Percentiles rank a stretch among this genome's conserved stretches.
Evolutionary conservation across 2,329 filamentous ascomycete species (phyloP).

Genomic region (Canariomyces notabilis): DNA sequence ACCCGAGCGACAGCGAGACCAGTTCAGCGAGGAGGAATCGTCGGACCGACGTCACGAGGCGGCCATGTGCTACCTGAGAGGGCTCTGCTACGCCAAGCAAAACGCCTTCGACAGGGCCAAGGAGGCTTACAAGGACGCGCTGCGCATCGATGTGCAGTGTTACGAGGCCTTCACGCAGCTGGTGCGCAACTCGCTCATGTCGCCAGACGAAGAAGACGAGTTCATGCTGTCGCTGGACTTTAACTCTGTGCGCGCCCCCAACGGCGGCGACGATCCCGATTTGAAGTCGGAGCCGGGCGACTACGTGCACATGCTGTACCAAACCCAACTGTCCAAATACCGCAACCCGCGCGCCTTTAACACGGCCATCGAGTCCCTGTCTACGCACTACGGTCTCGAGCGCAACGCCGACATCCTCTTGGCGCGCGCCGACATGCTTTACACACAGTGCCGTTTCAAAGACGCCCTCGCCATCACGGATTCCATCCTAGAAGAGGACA

Average conservation of each 20-base stretch:
- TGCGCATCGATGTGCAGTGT: constrained; percentile 94
- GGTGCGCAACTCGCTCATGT: constrained; percentile 92
- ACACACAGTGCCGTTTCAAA: constrained; percentile 89
- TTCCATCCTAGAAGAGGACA: constrained; percentile 73
- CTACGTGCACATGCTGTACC: constrained; percentile 95
- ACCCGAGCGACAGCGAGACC: constrained; percentile 19
- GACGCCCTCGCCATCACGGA: constrained; percentile 82
- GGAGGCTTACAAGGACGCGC: constrained; percentile 96
- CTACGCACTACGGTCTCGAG: constrained; percentile 85
- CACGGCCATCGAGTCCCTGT: constrained; percentile 81
- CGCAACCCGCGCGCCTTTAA: constrained; percentile 79
- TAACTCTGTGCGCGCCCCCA: constrained; percentile 64
- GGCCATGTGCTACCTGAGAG: constrained; percentile 92
- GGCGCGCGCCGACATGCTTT: constrained; percentile 83
- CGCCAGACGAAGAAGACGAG: constrained; percentile 81
- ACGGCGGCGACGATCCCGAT: constrained; percentile 51
- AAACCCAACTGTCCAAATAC: constrained; percentile 91
- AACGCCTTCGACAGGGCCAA: constrained; percentile 97
- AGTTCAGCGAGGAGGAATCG: constrained; percentile 55
- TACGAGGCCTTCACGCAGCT: constrained; percentile 98
- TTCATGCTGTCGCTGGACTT: constrained; percentile 89
- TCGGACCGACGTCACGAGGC: constrained; percentile 83
- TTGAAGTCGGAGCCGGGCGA: constrained; percentile 66
- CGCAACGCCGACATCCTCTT: constrained; percentile 86
- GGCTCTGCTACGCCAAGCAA: constrained; percentile 91